A percentile compares a stretch with the other conserved stretches of the same genome.
Conservation (phyloP, 2,329 filamentous ascomycete genomes). For the Xylaria sp. region DNA sequence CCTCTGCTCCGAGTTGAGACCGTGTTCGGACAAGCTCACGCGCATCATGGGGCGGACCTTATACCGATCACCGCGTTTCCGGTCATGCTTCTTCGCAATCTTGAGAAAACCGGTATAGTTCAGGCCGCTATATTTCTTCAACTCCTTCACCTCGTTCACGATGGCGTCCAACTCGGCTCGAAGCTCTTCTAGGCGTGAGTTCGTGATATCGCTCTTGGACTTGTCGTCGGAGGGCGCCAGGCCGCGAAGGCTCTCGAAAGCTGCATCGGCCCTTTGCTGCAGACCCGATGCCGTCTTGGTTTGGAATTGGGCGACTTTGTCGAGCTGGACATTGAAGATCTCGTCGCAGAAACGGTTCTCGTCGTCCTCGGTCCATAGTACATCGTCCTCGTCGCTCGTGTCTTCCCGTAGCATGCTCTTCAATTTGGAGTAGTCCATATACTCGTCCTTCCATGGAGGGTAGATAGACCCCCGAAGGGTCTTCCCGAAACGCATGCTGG, state of each 20-base stretch:
- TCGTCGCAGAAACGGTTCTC: conserved; percentile 95
- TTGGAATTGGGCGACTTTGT: conserved; percentile 93
- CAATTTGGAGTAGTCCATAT: conserved; percentile 94
- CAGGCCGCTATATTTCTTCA: conserved; percentile 93
- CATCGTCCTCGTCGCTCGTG: conserved; percentile 62
- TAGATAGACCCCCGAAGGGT: conserved; percentile 83
- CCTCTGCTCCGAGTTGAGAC: conserved; percentile 90
- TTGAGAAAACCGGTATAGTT: conserved; percentile 99
- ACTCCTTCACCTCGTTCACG: conserved; percentile 87
- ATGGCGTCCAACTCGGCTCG: conserved; percentile 83
- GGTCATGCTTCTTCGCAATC: conserved; percentile 98
- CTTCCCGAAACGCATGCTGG: conserved; percentile 86
- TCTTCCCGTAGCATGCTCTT: conserved; percentile 88
- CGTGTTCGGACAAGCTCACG: conserved; percentile 82
- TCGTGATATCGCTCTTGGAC: conserved; percentile 55
- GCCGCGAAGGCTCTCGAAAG: conserved; percentile 76
- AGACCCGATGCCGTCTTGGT: conserved; percentile 70
- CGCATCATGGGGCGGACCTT: conserved; percentile 90
- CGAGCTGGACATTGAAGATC: conserved; percentile 90
- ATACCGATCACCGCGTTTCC: conserved; percentile 85
- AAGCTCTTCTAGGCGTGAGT: conserved; percentile 69
- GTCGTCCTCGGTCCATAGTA: conserved; percentile 89
- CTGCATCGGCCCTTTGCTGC: conserved; percentile 58
- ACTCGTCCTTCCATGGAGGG: conserved; percentile 86
- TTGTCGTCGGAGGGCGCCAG: conserved; percentile 73